Evolutionary conservation across 2,329 filamentous ascomycete species (phyloP), one percentile per base, ranked within the genome.

Genomic region (Ophiostoma ips): DNA sequence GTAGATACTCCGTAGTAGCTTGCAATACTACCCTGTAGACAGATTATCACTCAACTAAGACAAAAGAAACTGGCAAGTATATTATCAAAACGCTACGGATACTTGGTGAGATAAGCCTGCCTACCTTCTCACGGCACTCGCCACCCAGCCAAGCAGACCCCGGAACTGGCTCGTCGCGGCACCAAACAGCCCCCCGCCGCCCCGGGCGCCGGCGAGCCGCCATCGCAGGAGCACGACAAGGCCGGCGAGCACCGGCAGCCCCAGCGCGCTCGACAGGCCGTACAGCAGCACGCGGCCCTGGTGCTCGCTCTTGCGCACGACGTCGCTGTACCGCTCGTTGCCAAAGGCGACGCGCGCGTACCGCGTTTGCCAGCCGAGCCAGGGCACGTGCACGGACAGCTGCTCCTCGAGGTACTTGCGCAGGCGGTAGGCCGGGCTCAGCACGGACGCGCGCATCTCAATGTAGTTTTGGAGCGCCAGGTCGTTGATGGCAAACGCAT

Each of bases 311-410:
- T 75, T 77, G 36, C 68, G 70, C 33, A 87, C 75, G 3, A 96
- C 84, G 53, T 94, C 83, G 0, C 84, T 86, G 64, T 98, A 98
- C 18, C 85, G 71, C 67, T 94, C 84, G 60, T 95, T 95, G 52
- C 87, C 87, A 63, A 98, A 98, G 57, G 88, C 95, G 9, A 98
- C 83, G 18, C 90, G 76, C 1, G 84, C 81, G 62, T 98, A 98
- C 67, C 95, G 87, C 2, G 92, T 98, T 61, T 83, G 80, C 81
- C 90, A 95, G 0, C 90, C 92, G 12, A 89, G 66, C 24, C 73
- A 68, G 0, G 92, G 92, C 2, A 94, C 61, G 58, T 84, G 81
- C 13, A 84, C 75, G 48, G 83, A 86, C 48, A 96, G 69, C 33
- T 75, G 77, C 68, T 98, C 92, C 62, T 98, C 92, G 13, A 95